Base-by-base conservation (phyloP, 192 early-diverging fungal genomes). In the Coemansia sp. region DNA sequence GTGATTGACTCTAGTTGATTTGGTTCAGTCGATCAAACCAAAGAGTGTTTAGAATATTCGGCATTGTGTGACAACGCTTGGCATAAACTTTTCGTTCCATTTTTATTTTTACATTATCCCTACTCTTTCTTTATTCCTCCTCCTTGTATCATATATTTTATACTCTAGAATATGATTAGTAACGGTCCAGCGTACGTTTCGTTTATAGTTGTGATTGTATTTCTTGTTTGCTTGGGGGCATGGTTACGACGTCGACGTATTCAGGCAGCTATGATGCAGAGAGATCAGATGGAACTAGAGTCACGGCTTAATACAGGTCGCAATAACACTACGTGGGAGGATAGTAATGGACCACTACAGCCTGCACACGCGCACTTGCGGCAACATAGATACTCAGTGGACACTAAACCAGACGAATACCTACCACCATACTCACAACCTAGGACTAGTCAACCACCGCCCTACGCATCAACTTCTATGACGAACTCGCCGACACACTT, bases 351-450 rank as follows among this genome's bases (percentile, higher is more conserved):
- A 16, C 8, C 26, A 17, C 9, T 35, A 28, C 46, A 14, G 6
- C 21, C 66, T 4, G 42, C 38, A 10, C 39, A 23, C 9, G 55
- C 39, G 6, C 53, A 30, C 3, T 52, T 68, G 28, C 32, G 33
- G 10, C 58, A 44, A 2, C 40, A 39, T 43, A 16, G 10, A 16
- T 13, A 13, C 13, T 38, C 30, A 1, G 21, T 39, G 2, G 66
- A 67, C 10, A 9, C 26, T 19, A 75, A 75, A 33, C 62, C 57
- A 2, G 52, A 55, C 2, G 73, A 75, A 38, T 69, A 75, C n/a
- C 39, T 75, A 47, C 73, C 73, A 13, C 73, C 73, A 21, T 75
- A 75, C 57, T 30, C 52, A 5, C 52, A 55, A 16, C 52, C 52
- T 23, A 43, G 32, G 4, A 0, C 28, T 30, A 14, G 28, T 1